Evolutionary conservation across 306 rosid genomes (phyloP).

Genomic region (Castanopsis chinensis): DNA sequence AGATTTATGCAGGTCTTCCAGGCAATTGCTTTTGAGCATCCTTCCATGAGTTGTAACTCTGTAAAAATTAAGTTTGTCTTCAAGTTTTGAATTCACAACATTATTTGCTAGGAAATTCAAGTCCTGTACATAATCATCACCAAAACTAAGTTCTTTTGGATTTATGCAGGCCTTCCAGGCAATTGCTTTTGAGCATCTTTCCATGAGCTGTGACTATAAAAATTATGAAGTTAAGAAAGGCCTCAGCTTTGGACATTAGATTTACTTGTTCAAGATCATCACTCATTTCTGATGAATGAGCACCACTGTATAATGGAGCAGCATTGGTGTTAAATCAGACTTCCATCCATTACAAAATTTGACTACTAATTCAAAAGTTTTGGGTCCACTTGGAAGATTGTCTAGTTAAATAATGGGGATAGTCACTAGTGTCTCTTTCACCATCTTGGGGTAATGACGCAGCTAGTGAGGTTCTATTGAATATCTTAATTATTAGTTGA

Average conservation of each 20-base stretch:
- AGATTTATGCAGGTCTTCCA: constrained; percentile 58
- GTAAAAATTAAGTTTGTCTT: constrained; percentile 22
- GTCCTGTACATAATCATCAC: neutral
- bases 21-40: constrained; percentile 62
- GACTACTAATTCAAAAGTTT: constrained; percentile 52
- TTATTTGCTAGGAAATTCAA: constrained; percentile 14
- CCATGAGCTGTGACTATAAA: constrained; percentile 33
- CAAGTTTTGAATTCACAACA: constrained; percentile 2
- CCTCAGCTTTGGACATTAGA: constrained; percentile 61
- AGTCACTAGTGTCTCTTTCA: constrained; percentile 3
- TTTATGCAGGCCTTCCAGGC: too few species aligned
- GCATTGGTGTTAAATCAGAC: too few species aligned
- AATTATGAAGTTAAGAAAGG: constrained; percentile 54
- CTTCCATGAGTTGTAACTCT: constrained; percentile 34
- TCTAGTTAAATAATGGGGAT: constrained; percentile 47
- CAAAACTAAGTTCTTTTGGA: too few species aligned
- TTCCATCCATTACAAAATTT: constrained; percentile 17
- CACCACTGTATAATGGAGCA: neutral
- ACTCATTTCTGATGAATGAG: constrained; percentile 78
- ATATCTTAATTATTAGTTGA: constrained; percentile 9
- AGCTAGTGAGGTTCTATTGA: constrained; percentile 24
- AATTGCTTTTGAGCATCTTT: constrained; percentile 28
- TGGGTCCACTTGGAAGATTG: constrained; percentile 67
- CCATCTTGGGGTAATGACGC: neutral
- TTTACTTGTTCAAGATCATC: constrained; percentile 68